Conservation (phyloP, 2,329 filamentous ascomycete genomes). For the Trichoderma endophyticum region DNA sequence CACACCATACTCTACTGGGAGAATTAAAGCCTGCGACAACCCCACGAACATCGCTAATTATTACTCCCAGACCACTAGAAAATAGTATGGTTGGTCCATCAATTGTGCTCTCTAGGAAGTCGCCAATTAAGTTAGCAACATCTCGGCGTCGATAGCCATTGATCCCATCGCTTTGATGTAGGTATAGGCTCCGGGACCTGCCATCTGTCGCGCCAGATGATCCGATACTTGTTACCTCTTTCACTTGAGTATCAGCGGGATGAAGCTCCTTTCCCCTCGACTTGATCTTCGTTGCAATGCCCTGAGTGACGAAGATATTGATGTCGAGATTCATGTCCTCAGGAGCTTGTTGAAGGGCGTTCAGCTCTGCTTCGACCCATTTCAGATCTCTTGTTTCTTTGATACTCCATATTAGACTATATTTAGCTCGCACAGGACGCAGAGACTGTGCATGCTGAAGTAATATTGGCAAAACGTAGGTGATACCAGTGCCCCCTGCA, state of each 20-base stretch:
- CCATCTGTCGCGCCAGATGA: neutral
- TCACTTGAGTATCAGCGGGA: too few relatives aligned
- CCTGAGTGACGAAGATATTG: neutral
- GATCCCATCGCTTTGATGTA: neutral
- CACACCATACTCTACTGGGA: neutral
- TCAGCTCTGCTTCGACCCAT: neutral
- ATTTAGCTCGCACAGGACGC: neutral
- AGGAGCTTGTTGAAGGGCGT: neutral
- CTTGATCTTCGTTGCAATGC: neutral
- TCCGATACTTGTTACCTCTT: neutral
- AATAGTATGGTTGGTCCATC: neutral
- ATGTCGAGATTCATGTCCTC: neutral
- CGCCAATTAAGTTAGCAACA: neutral
- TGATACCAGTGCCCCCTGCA: neutral
- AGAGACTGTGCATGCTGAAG: neutral
- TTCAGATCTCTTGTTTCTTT: neutral
- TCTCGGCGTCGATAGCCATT: neutral
- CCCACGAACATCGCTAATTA: neutral
- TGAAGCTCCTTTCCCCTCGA: neutral
- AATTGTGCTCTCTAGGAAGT: neutral
- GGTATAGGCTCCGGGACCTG: neutral
- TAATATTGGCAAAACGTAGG: neutral
- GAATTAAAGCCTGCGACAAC: neutral
- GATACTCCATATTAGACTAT: neutral
- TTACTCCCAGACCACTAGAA: neutral